These are phyloP conservation scores for Leptomonas seymouri DNA, from an alignment of 208 protist species.

Conservation along the genomic window DNA sequence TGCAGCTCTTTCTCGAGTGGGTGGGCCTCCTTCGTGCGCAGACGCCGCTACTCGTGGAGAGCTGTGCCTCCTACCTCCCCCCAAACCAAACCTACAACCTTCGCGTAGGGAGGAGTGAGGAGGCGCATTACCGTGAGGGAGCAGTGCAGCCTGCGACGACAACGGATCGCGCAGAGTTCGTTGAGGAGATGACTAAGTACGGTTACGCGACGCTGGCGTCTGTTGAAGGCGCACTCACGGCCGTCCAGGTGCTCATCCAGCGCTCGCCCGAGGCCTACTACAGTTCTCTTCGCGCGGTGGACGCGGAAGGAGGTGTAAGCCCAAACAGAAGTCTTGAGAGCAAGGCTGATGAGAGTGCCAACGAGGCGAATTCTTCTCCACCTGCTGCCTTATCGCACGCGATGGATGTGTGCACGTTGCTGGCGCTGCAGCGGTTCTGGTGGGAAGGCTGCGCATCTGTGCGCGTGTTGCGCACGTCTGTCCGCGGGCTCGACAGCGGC, in stretches of 20 bases:
- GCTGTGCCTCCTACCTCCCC: slow-evolving; percentile 41
- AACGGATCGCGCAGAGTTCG: slow-evolving; percentile 38
- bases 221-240: slow-evolving; percentile 47
- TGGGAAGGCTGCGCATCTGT: slow-evolving; percentile 56
- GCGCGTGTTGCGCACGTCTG: slow-evolving; percentile 22
- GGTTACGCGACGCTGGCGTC: slow-evolving; percentile 29
- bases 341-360: background rate
- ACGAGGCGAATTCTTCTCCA: background rate
- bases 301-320: background rate
- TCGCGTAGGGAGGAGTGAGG: background rate
- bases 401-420: slow-evolving; percentile 28
- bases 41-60: slow-evolving; percentile 61
- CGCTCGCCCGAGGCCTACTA: slow-evolving; percentile 21
- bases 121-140: background rate
- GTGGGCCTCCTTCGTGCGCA: slow-evolving; percentile 56
- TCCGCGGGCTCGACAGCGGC: slow-evolving; percentile 21
- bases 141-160: slow-evolving; percentile 4
- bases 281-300: background rate
- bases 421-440: slow-evolving; percentile 66
- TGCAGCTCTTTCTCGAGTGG: slow-evolving; percentile 54
- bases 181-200: slow-evolving; percentile 36
- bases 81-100: slow-evolving; percentile 27
- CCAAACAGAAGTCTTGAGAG: background rate
- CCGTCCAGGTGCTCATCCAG: slow-evolving; percentile 35
- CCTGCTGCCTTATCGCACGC: background rate